Base-by-base conservation (phyloP, 192 early-diverging fungal species). In the Coemansia sp. region DNA sequence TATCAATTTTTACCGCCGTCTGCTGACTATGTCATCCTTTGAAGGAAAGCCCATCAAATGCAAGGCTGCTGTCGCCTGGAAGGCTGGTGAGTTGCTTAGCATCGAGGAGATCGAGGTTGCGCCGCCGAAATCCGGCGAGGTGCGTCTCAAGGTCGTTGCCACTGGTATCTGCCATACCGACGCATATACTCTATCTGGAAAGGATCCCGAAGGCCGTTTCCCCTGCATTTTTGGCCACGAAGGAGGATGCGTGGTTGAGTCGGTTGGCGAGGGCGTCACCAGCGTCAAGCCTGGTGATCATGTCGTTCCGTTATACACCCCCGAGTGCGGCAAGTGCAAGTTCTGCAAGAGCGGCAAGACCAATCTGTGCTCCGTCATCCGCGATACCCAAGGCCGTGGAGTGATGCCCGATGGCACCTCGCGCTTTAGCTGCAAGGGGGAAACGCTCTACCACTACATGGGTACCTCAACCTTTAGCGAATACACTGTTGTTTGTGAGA, bases 261-360 rank as follows among this genome's bases (percentile, higher is more conserved):
- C 94, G 41, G 88, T 99, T 15, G 97, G 97, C 66, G 95, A 97
- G 63, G 91, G 90, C 52, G 97, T 99, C 6, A 97, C 97, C 37
- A 89, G 88, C 41, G 92, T 99, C 36, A 73, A 85, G 48, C 84
- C 86, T 1, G 97, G 97, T n/a, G 97, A 99, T 74, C 95, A 96
- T 68, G 97, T 99, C 22, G 88, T 99, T 62, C 97, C 97, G 19
- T 87, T 98, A 26, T 99, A 93, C 80, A 91, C 88, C 8, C 86
- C 92, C 41, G 91, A 96, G 80, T 98, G 97, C 84, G 75, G 87
- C 45, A 76, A 94, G 71, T 99, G 97, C 91, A 98, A 98, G 84
- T 97, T 99, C 85, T 99, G 97, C 87, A 95, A 86, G 67, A 92
- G 90, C 71, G 91, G 92, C 67, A 99, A 99, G 83, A 99, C 97